Evolutionary conservation across 345 rosid species (phyloP), one percentile per base, ranked within the genome.

Genomic region (Isatis tinctoria): DNA sequence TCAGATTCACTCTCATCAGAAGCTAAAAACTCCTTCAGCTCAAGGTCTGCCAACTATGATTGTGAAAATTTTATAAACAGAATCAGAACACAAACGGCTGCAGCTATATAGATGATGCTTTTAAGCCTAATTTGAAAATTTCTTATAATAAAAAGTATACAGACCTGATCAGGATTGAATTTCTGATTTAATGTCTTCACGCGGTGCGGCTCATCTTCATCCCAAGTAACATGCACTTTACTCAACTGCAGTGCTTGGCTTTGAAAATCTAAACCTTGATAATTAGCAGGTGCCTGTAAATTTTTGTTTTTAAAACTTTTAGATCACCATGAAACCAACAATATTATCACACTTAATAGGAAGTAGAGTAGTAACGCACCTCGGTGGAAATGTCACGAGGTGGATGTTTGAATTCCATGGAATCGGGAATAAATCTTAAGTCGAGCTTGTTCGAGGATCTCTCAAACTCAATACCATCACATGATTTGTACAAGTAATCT

Each of bases 161-260:
- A 48, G 62, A 88, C 98, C 96, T 95, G 97, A 41, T 90, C 96
- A 61, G 84, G 83, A 62, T 83, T 88, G 69, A 90, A 86, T 75
- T 85, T 88, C 75, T 84, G 85, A 40, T 84, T 92, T 79, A 95
- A 82, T 48, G 95, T 86, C 83, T 83, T 95, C 9, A 75, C 75
- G 14, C 98, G 96, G 40, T 90, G 86, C 4, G 98, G 98, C 76
- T 92, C 98, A 85, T 95, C 99, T 47, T 90, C 99, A 83, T 92
- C 99, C 99, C 99, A 95, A 39, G 98, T 72, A 52, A 90, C 79
- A 57, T 84, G 72, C 67, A 90, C 85, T 76, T 82, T 87, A 75
- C 94, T 95, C 77, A 88, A 80, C 81, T 92, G 99, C 75, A 95
- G 82, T 18, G 96, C 96, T 81, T 82, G 87, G 20, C 92, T 92